Base-by-base conservation (phyloP, 2,329 filamentous ascomycete genomes). In the Botrytis pseudocinerea region DNA sequence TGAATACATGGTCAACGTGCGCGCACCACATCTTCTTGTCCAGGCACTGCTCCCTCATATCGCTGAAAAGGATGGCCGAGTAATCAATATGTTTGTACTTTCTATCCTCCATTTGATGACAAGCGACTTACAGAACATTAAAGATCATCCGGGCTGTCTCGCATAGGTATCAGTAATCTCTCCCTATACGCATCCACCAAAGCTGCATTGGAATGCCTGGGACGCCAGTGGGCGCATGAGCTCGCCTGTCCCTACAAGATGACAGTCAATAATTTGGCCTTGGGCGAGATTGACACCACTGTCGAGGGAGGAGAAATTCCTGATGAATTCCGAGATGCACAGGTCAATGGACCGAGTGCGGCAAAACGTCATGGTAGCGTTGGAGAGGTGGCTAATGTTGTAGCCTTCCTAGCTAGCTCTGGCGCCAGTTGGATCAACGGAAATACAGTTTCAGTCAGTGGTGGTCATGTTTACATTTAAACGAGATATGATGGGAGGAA, bases 181-280 rank as follows among this genome's bases (percentile, higher is more conserved):
- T 63, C 60, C 3, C 78, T 88, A 7, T 91, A 91, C 79, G 84
- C 83, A 64, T 85, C 86, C 0, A 86, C 85, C 7, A 91, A 91
- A 78, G 87, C 87, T 0, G 89, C 88, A 4, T 78, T 91, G 16
- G 89, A 91, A 79, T 87, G 85, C 0, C 79, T 91, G 73, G 91
- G 89, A 16, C 82, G 88, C 10, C 85, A 83, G 62, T 87, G 88
- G 85, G 89, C 90, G 0, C 83, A 63, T 46, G 71, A 75, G 42
- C 68, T 75, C 10, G 73, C 72, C n/a, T 54, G 61, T 9, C 66
- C 69, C 5, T 57, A 73, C 28, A 64, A 69, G 4, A 71, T 60
- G 40, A 73, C 72, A 16, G 66, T 75, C 35, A 75, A 73, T 38
- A 57, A 28, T 7, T 57, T 57, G 51, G 51, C 51, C 5, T 14